Conservation (phyloP, 495 filamentous ascomycete genomes). For the Neurospora sp. region DNA sequence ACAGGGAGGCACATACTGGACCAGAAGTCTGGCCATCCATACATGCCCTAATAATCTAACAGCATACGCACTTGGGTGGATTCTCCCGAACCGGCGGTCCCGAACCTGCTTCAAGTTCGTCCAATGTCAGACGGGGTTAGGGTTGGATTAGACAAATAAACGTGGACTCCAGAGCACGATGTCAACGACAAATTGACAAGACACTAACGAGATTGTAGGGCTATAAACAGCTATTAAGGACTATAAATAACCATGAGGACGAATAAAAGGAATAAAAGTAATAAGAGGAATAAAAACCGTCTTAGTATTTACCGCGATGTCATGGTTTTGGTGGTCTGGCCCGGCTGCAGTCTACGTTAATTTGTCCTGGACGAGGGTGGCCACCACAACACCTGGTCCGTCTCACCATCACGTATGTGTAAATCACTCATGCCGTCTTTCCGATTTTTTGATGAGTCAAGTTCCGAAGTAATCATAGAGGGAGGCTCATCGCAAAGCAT, state of each 20-base stretch:
- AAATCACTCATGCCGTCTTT: background rate
- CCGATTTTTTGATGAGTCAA: background rate
- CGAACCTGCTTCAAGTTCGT: background rate
- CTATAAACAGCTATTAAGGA: too few relatives aligned
- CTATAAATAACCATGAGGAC: too few relatives aligned
- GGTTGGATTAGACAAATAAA: background rate
- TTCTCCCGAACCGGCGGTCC: background rate
- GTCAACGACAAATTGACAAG: too few relatives aligned
- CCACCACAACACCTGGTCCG: background rate
- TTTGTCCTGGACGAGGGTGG: background rate
- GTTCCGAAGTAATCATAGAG: background rate
- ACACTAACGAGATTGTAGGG: too few relatives aligned
- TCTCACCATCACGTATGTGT: background rate
- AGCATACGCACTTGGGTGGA: background rate
- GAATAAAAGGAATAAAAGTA: too few relatives aligned
- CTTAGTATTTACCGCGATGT: too few relatives aligned
- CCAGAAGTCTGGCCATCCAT: background rate
- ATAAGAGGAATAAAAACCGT: too few relatives aligned
- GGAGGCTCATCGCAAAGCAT: background rate
- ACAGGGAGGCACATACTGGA: too few relatives aligned
- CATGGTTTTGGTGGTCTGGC: too few relatives aligned
- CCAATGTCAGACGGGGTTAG: background rate
- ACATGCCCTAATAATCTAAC: too few relatives aligned
- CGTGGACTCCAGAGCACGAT: too few relatives aligned
- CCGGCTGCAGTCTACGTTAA: too few relatives aligned